phyloP scores from a whole-genome alignment of 108 stramenopile genomes.

The Skeletonema grethae region DNA sequence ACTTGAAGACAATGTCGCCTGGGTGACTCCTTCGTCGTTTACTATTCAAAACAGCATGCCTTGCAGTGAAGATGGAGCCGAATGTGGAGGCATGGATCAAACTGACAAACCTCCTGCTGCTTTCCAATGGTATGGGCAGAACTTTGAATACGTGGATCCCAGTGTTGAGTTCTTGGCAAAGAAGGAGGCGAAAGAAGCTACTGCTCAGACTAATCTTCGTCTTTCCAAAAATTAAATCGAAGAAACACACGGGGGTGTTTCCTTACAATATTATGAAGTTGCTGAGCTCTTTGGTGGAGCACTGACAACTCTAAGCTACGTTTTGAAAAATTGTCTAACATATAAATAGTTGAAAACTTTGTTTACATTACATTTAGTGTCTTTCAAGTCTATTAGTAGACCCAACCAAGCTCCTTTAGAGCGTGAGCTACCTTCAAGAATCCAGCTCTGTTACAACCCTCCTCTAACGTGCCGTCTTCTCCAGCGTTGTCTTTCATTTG shows the following conservation, averaged over 20 bases:
- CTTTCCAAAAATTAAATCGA: not conserved
- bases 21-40: constrained; percentile 80
- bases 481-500: constrained; percentile 64
- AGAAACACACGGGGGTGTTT: constrained; percentile 1
- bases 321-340: not conserved
- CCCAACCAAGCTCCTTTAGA: constrained; percentile 78
- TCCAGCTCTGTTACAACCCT: constrained; percentile 87
- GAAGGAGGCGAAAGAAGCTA: constrained; percentile 11
- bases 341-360: constrained; percentile 2
- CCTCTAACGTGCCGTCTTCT: constrained; percentile 60
- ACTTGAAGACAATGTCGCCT: constrained; percentile 76
- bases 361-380: constrained; percentile 1
- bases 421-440: constrained; percentile 81
- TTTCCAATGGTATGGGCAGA: not conserved
- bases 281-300: not conserved
- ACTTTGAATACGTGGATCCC: constrained; percentile 36
- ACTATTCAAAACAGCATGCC: constrained; percentile 51
- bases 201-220: constrained; percentile 1
- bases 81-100: constrained; percentile 45
- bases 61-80: constrained; percentile 60
- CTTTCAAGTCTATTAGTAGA: constrained; percentile 29
- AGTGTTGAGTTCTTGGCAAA: constrained; percentile 22
- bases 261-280: not conserved
- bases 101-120: constrained; percentile 1
- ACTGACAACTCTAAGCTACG: not conserved